Evolutionary conservation across 2,329 filamentous ascomycete species (phyloP), one percentile per base, ranked within the genome.

Genomic region (Colletotrichum sp.): DNA sequence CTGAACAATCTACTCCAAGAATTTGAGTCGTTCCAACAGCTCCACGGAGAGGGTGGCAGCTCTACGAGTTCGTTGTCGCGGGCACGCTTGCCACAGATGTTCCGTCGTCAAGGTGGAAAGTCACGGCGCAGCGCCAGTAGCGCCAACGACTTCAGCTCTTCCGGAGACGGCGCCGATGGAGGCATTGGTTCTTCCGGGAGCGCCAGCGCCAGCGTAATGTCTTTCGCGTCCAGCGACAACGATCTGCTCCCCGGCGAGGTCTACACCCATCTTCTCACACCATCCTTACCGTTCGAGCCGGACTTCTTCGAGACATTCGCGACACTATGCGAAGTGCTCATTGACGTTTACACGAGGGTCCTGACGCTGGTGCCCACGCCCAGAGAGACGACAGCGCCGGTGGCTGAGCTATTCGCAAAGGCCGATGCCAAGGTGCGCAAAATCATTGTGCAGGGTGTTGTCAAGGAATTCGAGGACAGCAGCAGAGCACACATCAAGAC

Each of bases 271-370:
- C 89, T 99, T 3, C 90, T 98, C 24, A 99, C 96, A n/a, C 97
- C 97, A 0, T 94, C 93, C 18, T 87, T 99, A 64, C 97, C 97
- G 0, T 99, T 99, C 82, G 96, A 99, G 78, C 97, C 97, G 0
- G 97, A 99, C 85, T 99, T 98, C 81, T 97, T 96, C 84, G 96
- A 98, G 86, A 98, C 96, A 0, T 99, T 99, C 86, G 94, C 96
- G 16, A 98, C 97, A 15, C 89, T 99, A 8, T 99, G 97, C 86
- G 97, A 99, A 82, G 95, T 98, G 5, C 87, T 99, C 77, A 98
- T 98, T 80, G 97, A 99, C 83, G 95, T 93, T 81, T 99, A 99
- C 85, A 92, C 93, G 43, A 92, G 93, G 71, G 91, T 99, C 32
- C 87, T 98, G 80, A 89, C 88, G 58, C 88, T 99, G 75, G 88